Evolutionary conservation across 148 eudicot species (phyloP), one percentile per base, ranked within the genome.

Genomic region (Polygonum maritimum): DNA sequence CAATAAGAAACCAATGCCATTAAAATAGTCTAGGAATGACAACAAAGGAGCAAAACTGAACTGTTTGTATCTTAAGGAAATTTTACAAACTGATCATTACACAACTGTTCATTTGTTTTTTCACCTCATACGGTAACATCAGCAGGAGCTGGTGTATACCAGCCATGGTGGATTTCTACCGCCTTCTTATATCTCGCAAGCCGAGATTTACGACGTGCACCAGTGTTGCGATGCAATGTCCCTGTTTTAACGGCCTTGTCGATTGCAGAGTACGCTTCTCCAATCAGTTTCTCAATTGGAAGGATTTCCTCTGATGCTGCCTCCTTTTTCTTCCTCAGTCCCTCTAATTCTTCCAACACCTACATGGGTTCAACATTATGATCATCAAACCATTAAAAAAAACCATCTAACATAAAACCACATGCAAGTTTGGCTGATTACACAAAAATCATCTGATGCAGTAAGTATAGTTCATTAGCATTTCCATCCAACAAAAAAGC

Each of bases 171-270:
- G 76, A 94, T 94, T 82, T 86, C 92, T 15, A 92, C 84, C 7
- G 90, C 93, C 71, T 86, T 87, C 88, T 92, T 94, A 78, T 84
- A 89, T 70, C 97, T 83, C 45, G 98, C 93, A 75, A 94, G 91
- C 45, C 98, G 82, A 49, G 98, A 94, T 75, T 94, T 94, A 74
- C 98, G 85, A 69, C 86, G 78, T 16, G 97, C 95, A 52, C 93
- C 98, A 2, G 98, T 94, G 84, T 92, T 94, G 74, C 88, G 80
- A 84, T 94, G 98, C 78, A 91, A 75, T 3, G 88, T 76, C 74
- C 98, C 97, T 13, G 79, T 91, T 57, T 86, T 90, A 31, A 94
- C 92, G 1, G 97, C 97, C 79, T 92, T 92, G 82, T 94, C 97
- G 10, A 94, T 92, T 13, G 80, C 84, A 1, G 97, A 92, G 78